Evolutionary conservation across 345 rosid species (phyloP).

Genomic region (Trapa bicornis): DNA sequence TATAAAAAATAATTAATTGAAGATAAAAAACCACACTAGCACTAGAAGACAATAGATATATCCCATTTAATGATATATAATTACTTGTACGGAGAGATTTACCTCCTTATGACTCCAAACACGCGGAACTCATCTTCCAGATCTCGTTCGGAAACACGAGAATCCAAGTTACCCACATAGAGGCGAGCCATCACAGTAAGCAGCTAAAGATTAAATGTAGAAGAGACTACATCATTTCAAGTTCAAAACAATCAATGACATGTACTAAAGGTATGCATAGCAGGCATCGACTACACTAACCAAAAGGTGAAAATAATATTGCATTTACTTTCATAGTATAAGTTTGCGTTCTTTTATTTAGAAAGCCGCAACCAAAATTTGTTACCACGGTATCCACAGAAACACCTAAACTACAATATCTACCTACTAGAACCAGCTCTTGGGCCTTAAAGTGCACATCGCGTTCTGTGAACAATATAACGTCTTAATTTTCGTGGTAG

Average conservation of each 20-base stretch:
- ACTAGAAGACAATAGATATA: background rate
- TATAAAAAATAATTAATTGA: background rate
- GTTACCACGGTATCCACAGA: too few relatives aligned
- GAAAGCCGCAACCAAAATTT: background rate
- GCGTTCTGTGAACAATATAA: too few relatives aligned
- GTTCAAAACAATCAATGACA: background rate
- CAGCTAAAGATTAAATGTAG: background rate
- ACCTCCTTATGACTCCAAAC: conserved; percentile 4
- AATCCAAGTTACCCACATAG: conserved; percentile 2
- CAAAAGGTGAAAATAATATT: too few relatives aligned
- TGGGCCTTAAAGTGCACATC: too few relatives aligned
- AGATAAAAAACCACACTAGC: background rate
- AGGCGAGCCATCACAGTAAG: conserved; percentile 1
- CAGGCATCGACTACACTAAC: background rate
- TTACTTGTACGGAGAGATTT: background rate
- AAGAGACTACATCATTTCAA: background rate
- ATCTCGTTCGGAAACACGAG: conserved; percentile 1
- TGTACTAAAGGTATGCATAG: background rate
- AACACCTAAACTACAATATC: too few relatives aligned
- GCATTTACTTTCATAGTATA: too few relatives aligned
- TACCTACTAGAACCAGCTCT: too few relatives aligned
- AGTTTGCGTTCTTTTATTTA: background rate
- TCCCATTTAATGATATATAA: background rate
- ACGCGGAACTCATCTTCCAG: conserved; percentile 4
- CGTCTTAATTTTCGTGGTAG: too few relatives aligned